phyloP scores from a whole-genome alignment of 1,139 yeast species.

The Debaryomyces subglobosus region DNA sequence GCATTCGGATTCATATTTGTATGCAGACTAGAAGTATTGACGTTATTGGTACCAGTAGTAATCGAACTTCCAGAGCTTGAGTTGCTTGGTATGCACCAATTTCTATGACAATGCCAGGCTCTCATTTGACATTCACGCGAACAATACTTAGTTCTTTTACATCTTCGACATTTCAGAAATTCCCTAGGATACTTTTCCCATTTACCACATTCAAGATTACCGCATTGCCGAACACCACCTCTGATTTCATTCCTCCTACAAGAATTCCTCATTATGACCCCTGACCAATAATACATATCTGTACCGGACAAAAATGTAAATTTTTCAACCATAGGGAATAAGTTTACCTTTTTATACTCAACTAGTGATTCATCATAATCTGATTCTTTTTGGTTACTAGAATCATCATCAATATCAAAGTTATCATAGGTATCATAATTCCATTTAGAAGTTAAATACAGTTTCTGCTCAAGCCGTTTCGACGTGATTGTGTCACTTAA shows the following conservation, averaged over 20 bases:
- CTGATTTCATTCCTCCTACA: constrained; percentile 85
- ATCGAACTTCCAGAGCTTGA: constrained; percentile 19
- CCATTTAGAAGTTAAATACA: constrained; percentile 41
- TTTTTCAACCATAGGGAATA: constrained; percentile 89
- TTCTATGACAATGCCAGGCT: constrained; percentile 92
- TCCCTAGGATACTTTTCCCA: constrained; percentile 93
- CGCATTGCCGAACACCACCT: constrained; percentile 95
- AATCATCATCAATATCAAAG: constrained; percentile 54
- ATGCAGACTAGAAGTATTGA: not conserved
- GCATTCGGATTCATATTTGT: not conserved
- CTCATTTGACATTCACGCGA: constrained; percentile 87
- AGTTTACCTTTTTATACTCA: constrained; percentile 61
- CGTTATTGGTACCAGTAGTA: not conserved
- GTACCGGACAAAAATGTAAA: constrained; percentile 75
- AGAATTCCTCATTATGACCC: constrained; percentile 93
- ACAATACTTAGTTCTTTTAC: constrained; percentile 94
- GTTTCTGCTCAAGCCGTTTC: constrained; percentile 38
- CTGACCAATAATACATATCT: constrained; percentile 95
- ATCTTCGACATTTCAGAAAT: constrained; percentile 91
- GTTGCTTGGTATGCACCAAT: constrained; percentile 79
- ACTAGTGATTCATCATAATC: constrained; percentile 53
- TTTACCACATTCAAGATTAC: constrained; percentile 88
- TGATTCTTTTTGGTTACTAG: constrained; percentile 34
- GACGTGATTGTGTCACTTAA: constrained; percentile 35
- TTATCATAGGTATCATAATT: constrained; percentile 61